Evolutionary conservation across 225 moss, liverwort and hornwort species (phyloP), one percentile per base, ranked within the genome.

Genomic region (Sphagnum tenellum): DNA sequence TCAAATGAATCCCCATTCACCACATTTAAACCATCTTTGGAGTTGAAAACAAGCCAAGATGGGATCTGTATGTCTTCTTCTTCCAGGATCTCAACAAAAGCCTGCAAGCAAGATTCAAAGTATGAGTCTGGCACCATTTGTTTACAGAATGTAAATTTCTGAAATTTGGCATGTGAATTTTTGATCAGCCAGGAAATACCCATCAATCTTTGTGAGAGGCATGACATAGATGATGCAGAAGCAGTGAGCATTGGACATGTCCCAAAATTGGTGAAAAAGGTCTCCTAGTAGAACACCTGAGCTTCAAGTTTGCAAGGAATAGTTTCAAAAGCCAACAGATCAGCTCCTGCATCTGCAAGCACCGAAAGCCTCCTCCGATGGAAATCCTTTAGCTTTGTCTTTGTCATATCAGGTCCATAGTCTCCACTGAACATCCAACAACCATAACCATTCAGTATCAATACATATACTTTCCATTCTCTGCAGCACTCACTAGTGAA

Each of bases 221-320:
- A 13, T 10, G 0, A 58, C 5, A 48, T 44, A 14, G 44, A 52
- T 11, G 66, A 56, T 29, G 29, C 29, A 29, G 29, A 29, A 29
- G 29, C 29, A 29, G 29, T 29, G 29, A 29, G 29, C 29, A 29
- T 29, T 29, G 29, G 29, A 29, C 29, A 29, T 29, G 29, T 29
- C 29, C 29, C 29, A 29, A 29, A 29, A 29, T 29, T 29, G 29
- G 29, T 29, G 29, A 29, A 29, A 29, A 29, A 29, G 29, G 29
- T 29, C 29, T 29, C 29, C 29, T 29, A 29, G 1, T 62, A 66
- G 56, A 64, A 55, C 58, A 90, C 94, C 91, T 88, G 84, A 50
- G 90, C 87, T 78, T 98, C 98, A 61, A 90, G 69, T 74, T 72
- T 87, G 70, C 85, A 90, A 59, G 98, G 98, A 69, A 98, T 98